A percentile compares a stretch with the other conserved stretches of the same genome.
Evolutionary conservation across 305 asterid species (phyloP).

Genomic region (Plantago coronopus): DNA sequence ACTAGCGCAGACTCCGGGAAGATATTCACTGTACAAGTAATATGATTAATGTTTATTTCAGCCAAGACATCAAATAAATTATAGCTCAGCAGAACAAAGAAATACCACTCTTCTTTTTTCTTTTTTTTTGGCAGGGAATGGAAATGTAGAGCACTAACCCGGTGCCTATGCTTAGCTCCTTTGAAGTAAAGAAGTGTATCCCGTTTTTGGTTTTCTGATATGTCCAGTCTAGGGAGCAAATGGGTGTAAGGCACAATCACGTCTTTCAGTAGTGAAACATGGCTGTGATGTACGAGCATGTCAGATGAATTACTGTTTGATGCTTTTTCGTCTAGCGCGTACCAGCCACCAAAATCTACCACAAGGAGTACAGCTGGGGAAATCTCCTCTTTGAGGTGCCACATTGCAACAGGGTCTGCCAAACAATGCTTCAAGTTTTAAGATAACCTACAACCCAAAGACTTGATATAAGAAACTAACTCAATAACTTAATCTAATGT

Average conservation of each 20-base stretch:
- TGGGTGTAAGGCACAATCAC: slow-evolving; percentile 84
- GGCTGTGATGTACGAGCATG: slow-evolving; percentile 67
- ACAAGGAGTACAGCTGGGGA: slow-evolving; percentile 83
- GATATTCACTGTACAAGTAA: no score
- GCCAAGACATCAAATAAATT: neutral
- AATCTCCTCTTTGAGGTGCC: slow-evolving; percentile 80
- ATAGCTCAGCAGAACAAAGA: neutral
- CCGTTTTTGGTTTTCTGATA: slow-evolving; percentile 52
- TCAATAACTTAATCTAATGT: no score
- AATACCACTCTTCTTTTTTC: no score
- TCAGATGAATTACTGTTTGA: slow-evolving; percentile 47
- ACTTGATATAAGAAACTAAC: slow-evolving; percentile 48
- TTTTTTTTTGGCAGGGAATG: slow-evolving; percentile 12
- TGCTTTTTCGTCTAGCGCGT: slow-evolving; percentile 59
- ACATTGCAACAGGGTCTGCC: slow-evolving; percentile 99
- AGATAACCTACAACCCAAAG: slow-evolving; percentile 73
- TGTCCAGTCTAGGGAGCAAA: slow-evolving; percentile 67
- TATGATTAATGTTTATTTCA: no score
- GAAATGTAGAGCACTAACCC: slow-evolving; percentile 49
- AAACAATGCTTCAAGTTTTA: slow-evolving; percentile 93
- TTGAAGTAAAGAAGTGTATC: slow-evolving; percentile 79
- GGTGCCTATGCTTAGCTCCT: slow-evolving; percentile 93
- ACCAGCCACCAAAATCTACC: slow-evolving; percentile 97
- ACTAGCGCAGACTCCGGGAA: no score
- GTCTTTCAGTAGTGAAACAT: slow-evolving; percentile 85